Evolutionary conservation across 768 basidiomycete genomes (phyloP).

Genomic region (Auriculariales sp.): DNA sequence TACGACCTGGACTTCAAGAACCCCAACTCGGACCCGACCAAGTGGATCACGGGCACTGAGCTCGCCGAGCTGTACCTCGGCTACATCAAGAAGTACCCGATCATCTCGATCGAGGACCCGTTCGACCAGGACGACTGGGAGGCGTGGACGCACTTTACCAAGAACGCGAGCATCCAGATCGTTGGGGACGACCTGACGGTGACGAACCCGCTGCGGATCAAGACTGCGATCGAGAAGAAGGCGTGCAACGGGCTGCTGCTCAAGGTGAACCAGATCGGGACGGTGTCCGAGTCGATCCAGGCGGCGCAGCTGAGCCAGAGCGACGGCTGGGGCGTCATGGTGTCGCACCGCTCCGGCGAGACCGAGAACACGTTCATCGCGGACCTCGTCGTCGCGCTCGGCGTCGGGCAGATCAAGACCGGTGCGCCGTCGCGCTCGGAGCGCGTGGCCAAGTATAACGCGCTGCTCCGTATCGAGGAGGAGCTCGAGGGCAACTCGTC

Average conservation of each 20-base stretch:
- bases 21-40: constrained; percentile 94
- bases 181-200: constrained; percentile 96
- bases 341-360: constrained; percentile 97
- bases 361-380: constrained; percentile 96
- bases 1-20: constrained; percentile 99
- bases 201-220: constrained; percentile 93
- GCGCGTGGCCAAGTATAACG: constrained; percentile 89
- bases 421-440: constrained; percentile 93
- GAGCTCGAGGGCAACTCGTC: constrained; percentile 56
- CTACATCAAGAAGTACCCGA: constrained; percentile 88
- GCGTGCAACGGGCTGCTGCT: constrained; percentile 96
- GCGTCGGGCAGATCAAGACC: constrained; percentile 93
- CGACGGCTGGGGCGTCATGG: constrained; percentile 98
- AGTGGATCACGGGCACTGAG: constrained; percentile 87
- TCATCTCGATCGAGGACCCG: constrained; percentile 91
- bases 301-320: constrained; percentile 96
- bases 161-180: constrained; percentile 66
- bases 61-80: constrained; percentile 84
- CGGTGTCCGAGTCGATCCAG: constrained; percentile 96
- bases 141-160: constrained; percentile 89
- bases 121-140: constrained; percentile 99
- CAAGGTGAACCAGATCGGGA: constrained; percentile 99
- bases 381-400: constrained; percentile 87
- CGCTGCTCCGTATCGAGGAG: constrained; percentile 80
- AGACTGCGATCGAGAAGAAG: constrained; percentile 98